phyloP scores from a whole-genome alignment of 2,329 filamentous ascomycete species.

The Verticillium longisporum region DNA sequence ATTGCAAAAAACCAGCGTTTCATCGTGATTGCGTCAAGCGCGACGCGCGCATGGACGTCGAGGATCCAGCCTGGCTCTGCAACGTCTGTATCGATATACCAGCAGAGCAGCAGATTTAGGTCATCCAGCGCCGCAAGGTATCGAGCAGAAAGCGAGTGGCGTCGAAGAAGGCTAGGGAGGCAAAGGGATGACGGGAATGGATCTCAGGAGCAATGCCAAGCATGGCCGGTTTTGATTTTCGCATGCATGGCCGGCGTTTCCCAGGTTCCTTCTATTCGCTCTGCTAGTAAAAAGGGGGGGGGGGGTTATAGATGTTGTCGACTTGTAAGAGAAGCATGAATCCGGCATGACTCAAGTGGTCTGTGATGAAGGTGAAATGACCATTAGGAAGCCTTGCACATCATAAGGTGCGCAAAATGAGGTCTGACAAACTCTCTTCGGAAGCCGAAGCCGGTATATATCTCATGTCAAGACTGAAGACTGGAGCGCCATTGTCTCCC shows the following conservation, averaged over 20 bases:
- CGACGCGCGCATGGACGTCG: constrained; percentile 14
- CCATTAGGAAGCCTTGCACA: background rate
- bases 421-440: too few species aligned
- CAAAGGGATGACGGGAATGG: background rate
- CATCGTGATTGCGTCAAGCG: constrained; percentile 38
- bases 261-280: background rate
- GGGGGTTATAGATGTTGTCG: background rate
- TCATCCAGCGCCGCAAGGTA: background rate
- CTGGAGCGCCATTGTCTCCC: background rate
- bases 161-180: background rate
- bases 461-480: background rate
- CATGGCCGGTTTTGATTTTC: background rate
- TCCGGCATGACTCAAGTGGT: background rate
- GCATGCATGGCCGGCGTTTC: background rate
- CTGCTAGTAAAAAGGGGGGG: background rate
- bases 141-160: background rate
- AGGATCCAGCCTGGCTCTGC: constrained; percentile 24
- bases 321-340: background rate
- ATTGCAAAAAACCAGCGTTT: constrained; percentile 36
- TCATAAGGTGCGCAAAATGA: too few species aligned
- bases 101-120: constrained; percentile 1
- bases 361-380: background rate
- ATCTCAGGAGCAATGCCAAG: background rate
- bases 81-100: constrained; percentile 4
- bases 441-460: background rate